Base-by-base conservation (phyloP, 2,329 filamentous ascomycete species). In the Aspergillus piperis region DNA sequence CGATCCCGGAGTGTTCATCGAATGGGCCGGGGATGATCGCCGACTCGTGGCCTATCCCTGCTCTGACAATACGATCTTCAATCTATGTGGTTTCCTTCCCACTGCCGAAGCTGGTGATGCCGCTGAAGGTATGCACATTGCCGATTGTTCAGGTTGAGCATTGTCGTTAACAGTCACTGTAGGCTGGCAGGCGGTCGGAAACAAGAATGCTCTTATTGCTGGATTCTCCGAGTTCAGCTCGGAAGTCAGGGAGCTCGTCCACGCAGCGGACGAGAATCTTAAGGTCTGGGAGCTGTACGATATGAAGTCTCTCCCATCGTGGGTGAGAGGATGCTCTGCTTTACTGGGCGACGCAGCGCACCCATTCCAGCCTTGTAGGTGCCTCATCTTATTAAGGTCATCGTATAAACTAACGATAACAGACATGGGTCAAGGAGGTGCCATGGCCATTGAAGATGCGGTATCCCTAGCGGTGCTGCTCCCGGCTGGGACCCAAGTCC, bases 271-370 rank as follows among this genome's bases (percentile, higher is more conserved):
- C 8, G 69, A 74, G 0, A 72, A 75, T 1, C 70, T 86, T 19
- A 86, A 84, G 54, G 74, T 85, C 0, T 88, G 85, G 85, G 80
- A 80, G 32, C 68, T 89, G 2, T 74, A 84, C 6, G 87, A 90
- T 64, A 88, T 89, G 84, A 80, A 83, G 7, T 69, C 78, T 1
- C 73, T 90, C 10, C 78, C 82, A 0, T 78, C 74, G 0, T 90
- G 86, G 83, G 77, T 78, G 0, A 79, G 81, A 2, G 81, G 75
- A 0, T 79, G 76, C 8, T 71, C 88, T 8, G 85, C 81, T 0
- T 70, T 90, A 0, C 72, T 90, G 0, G 88, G 88, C 0, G 88
- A 90, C 68, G 85, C 87, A 0, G 88, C 87, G 0, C 88, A 90
- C 69, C 86, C 88, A 0, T 89, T 90, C 63, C 78, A 86, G 0